Evolutionary conservation across 1,284 basidiomycete genomes (phyloP), one percentile per base, ranked within the genome.

Genomic region (Puccinia horiana): DNA sequence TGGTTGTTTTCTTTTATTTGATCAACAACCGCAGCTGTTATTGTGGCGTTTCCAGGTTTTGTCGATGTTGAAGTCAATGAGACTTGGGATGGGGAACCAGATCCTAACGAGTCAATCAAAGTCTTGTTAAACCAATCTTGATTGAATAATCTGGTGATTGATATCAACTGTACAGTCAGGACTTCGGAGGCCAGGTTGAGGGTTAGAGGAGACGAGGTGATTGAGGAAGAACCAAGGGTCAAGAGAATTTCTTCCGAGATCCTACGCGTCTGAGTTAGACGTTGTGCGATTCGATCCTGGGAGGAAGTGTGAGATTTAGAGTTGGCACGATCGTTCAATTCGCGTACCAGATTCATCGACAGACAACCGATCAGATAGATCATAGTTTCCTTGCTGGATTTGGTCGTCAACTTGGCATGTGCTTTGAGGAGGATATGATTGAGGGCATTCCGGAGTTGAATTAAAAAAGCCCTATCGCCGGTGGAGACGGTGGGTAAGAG

Each of bases 211-310:
- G 70, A 81, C 12, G 69, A 70, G 18, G 79, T 81, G 56, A 74
- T 65, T 18, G 79, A 73, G 49, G 56, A 47, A 11, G 79, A 70
- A 35, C 47, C 79, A 16, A 81, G 49, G 56, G 79, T 81, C 14
- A 81, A 63, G 40, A 81, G 79, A 29, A 81, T 81, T 54, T 81
- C 79, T 74, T 81, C 54, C 9, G 79, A 73, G 20, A 81, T 81
- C 47, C 70, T 37, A 32, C 79, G 79, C 37, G 69, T 72, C 49
- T 74, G 70, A 63, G 40, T 37, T 26, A 40, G 54, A 32, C 79
- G 69, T 35, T 73, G 70, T 37, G 29, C 37, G 35, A 72, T 74
- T 56, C 70, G 37, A 65, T 54, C 37, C 16, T 63, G 40, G n/a
- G n/a, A 35, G 6, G 79, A 73, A 61, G 69, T 32, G 32, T 40